A percentile compares a stretch with the other conserved stretches of the same genome.
phyloP scores from a whole-genome alignment of 352 stramenopile genomes.

The Globisporangium cystogenes region DNA sequence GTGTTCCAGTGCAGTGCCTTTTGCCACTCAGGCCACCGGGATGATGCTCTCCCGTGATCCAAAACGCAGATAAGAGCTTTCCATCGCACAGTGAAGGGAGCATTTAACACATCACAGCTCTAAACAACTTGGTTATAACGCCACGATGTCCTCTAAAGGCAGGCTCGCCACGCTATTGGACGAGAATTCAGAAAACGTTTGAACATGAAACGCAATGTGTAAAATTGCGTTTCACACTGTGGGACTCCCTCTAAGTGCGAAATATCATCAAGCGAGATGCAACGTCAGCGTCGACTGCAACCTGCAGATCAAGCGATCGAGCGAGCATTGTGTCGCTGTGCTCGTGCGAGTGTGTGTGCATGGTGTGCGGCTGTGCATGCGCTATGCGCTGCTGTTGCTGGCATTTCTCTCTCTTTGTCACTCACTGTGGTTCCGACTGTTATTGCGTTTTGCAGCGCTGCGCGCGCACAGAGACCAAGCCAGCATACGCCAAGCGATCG shows the following conservation, averaged over 20 bases:
- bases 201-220: constrained; percentile 1
- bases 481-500: background rate
- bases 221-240: constrained; percentile 2
- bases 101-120: too few species aligned
- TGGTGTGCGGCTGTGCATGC: too few species aligned
- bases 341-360: too few species aligned
- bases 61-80: too few species aligned
- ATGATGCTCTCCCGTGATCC: background rate
- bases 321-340: background rate
- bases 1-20: background rate
- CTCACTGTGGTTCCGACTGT: too few species aligned
- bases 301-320: background rate
- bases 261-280: background rate
- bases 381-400: background rate
- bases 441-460: background rate
- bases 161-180: background rate
- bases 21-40: background rate
- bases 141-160: background rate
- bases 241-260: background rate
- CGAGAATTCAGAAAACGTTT: background rate
- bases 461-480: background rate
- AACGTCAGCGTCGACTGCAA: too few species aligned
- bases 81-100: too few species aligned
- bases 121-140: background rate
- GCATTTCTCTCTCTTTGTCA: background rate